phyloP scores from a whole-genome alignment of 2,329 filamentous ascomycete species.

The Pyrenochaeta sp. region DNA sequence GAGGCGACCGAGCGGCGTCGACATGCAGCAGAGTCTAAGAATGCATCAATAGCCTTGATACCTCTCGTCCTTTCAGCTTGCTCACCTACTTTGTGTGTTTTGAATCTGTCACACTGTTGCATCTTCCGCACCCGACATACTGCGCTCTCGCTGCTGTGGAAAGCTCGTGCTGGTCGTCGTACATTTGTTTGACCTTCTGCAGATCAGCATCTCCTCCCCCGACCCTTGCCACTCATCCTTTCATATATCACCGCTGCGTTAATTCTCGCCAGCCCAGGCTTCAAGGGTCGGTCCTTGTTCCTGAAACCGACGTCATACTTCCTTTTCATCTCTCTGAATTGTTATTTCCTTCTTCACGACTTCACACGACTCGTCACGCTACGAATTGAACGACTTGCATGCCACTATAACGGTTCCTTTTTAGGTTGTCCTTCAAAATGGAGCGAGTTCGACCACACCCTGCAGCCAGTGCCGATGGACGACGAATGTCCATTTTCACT shows the following conservation, averaged over 20 bases:
- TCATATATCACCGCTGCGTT: slow-evolving; percentile 13
- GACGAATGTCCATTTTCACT: slow-evolving; percentile 45
- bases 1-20: slow-evolving; percentile 4
- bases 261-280: slow-evolving; percentile 8
- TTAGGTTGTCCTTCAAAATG: slow-evolving; percentile 23
- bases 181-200: slow-evolving; percentile 13
- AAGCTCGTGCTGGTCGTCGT: slow-evolving; percentile 6
- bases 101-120: neutral
- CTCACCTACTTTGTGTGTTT: slow-evolving; percentile 1
- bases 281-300: slow-evolving; percentile 19
- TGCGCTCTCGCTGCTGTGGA: slow-evolving; percentile 7
- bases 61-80: neutral
- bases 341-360: slow-evolving; percentile 2
- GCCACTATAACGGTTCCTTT: slow-evolving; percentile 8
- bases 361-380: slow-evolving; percentile 6
- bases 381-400: slow-evolving; percentile 13
- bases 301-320: slow-evolving; percentile 30
- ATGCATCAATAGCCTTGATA: neutral
- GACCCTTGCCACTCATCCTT: slow-evolving; percentile 17
- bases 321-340: slow-evolving; percentile 8
- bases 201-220: slow-evolving; percentile 10
- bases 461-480: slow-evolving; percentile 20
- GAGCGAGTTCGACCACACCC: slow-evolving; percentile 36
- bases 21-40: too few species aligned
- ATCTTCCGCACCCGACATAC: too few species aligned